These are phyloP conservation scores for Acorus calamus DNA, from an alignment of 106 monocot genomes.

Conservation along the genomic window DNA sequence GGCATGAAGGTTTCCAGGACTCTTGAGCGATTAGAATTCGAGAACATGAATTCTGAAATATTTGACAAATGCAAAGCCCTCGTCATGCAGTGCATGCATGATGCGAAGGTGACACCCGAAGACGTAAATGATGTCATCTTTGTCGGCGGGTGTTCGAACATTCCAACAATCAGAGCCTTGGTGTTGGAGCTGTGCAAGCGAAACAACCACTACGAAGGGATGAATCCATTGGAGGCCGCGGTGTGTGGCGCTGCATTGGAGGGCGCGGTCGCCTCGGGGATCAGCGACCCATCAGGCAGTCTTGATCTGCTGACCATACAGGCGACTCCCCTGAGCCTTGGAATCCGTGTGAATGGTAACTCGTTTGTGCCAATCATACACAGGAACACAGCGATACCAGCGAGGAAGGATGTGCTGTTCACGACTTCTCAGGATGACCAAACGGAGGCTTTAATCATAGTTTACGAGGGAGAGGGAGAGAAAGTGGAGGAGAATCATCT, in stretches of 20 bases:
- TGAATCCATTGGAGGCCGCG: constrained; percentile 50
- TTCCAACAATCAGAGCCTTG: constrained; percentile 39
- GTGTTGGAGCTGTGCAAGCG: constrained; percentile 41
- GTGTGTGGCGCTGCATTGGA: constrained; percentile 70
- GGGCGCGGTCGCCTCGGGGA: constrained; percentile 63
- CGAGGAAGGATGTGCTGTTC: constrained; percentile 56
- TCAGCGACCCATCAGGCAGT: constrained; percentile 38
- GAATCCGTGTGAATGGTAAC: constrained; percentile 41
- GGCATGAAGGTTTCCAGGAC: constrained; percentile 23
- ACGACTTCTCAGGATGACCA: constrained; percentile 58
- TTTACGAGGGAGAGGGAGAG: constrained; percentile 68
- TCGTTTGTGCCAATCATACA: constrained; percentile 31
- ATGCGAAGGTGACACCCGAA: constrained; percentile 44
- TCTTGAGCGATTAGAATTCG: constrained; percentile 38
- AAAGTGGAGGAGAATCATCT: constrained; percentile 43
- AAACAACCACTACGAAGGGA: constrained; percentile 22
- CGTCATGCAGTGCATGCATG: constrained; percentile 37
- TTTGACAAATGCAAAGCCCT: constrained; percentile 52
- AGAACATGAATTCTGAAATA: constrained; percentile 23
- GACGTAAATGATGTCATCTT: constrained; percentile 62
- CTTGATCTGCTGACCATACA: constrained; percentile 70
- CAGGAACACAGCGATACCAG: constrained; percentile 56
- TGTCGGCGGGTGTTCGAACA: constrained; percentile 64
- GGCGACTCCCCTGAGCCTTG: constrained; percentile 46
- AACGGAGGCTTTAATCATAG: constrained; percentile 53